These are phyloP conservation scores for Oxyria digyna DNA, from an alignment of 148 eudicot genomes.

Conservation along the genomic window DNA sequence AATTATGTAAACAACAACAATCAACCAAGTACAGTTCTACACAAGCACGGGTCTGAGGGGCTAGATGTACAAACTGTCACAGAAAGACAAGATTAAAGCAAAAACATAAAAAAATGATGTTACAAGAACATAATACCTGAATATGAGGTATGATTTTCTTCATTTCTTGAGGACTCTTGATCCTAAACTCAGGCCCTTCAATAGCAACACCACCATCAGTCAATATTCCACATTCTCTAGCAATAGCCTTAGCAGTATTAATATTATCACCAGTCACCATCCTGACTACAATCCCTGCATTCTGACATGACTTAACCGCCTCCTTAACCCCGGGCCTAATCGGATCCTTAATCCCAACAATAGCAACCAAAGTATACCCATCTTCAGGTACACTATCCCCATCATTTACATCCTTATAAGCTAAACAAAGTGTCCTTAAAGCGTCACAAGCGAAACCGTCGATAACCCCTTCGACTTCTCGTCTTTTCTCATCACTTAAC, in stretches of 20 bases:
- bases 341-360: constrained; percentile 85
- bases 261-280: constrained; percentile 93
- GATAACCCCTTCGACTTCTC: constrained; percentile 30
- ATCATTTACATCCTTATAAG: constrained; percentile 41
- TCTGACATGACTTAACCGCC: constrained; percentile 66
- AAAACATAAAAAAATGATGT: not conserved
- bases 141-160: constrained; percentile 52
- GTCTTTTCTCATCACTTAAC: constrained; percentile 37
- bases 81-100: no score
- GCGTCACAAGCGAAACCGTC: constrained; percentile 58
- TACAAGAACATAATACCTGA: constrained; percentile 29
- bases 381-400: constrained; percentile 41
- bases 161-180: constrained; percentile 42
- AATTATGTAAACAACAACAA: not conserved
- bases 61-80: no score
- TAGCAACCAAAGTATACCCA: constrained; percentile 39
- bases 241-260: constrained; percentile 83
- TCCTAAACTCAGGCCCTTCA: constrained; percentile 57
- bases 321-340: constrained; percentile 77
- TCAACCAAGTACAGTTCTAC: not conserved
- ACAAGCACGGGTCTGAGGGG: no score
- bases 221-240: constrained; percentile 80
- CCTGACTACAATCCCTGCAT: constrained; percentile 60
- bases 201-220: constrained; percentile 59
- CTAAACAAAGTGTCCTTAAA: constrained; percentile 64